Conservation (phyloP, 2,329 filamentous ascomycete species). For the Aspergillus novoparasiticus region DNA sequence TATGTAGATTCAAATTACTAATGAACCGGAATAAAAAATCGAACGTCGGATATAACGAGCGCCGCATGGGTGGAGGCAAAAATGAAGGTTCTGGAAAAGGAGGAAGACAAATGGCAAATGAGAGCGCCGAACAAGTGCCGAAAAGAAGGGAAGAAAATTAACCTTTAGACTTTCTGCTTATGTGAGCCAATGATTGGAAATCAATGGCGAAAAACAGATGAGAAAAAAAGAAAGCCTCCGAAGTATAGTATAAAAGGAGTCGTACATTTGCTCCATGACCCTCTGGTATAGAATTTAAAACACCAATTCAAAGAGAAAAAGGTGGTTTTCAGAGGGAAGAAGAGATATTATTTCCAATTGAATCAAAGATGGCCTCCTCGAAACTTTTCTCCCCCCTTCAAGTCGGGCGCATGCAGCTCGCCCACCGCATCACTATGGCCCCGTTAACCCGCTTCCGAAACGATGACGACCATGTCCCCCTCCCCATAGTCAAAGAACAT, state of each 20-base stretch:
- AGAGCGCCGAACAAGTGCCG: too few species aligned
- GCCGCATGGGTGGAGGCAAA: too few species aligned
- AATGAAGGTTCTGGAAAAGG: too few species aligned
- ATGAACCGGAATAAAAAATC: too few species aligned
- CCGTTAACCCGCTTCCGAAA: conserved; percentile 60
- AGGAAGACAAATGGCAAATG: too few species aligned
- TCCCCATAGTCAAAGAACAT: conserved; percentile 51
- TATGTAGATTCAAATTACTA: too few species aligned
- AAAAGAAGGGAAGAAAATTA: too few species aligned
- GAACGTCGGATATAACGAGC: too few species aligned
- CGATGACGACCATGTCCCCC: conserved; percentile 52
- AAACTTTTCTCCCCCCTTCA: conserved; percentile 42
- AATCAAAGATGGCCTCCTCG: conserved; percentile 17
- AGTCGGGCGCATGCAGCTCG: conserved; percentile 45
- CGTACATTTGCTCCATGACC: neutral
- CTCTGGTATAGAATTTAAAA: neutral
- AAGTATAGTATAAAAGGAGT: neutral
- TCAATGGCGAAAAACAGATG: neutral
- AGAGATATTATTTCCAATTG: neutral
- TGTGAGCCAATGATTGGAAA: neutral
- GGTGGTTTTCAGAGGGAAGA: neutral
- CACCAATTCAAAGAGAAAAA: neutral
- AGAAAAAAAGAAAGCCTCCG: neutral
- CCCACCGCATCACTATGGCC: conserved; percentile 56
- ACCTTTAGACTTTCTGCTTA: neutral